Conservation (phyloP, 495 filamentous ascomycete genomes). For the Neurospora cerealis region DNA sequence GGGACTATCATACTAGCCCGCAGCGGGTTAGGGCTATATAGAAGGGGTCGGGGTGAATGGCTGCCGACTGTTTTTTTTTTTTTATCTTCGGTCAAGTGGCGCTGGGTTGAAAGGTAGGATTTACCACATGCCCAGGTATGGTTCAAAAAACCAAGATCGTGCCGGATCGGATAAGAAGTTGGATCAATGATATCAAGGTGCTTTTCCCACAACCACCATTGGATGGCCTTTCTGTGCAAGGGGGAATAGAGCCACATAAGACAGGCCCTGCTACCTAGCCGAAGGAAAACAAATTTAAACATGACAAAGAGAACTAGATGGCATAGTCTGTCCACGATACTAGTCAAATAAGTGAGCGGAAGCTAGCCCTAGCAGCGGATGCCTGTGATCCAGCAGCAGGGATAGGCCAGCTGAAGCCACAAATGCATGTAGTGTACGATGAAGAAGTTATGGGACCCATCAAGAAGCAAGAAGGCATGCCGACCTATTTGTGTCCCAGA, state of each 20-base stretch:
- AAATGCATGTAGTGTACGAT: neutral
- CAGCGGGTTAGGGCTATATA: neutral
- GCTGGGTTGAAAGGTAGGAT: neutral
- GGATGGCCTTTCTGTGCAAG: neutral
- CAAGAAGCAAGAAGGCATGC: neutral
- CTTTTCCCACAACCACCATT: neutral
- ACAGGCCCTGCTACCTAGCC: neutral
- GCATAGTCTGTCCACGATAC: neutral
- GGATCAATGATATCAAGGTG: neutral
- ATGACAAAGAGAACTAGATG: neutral
- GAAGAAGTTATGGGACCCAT: neutral
- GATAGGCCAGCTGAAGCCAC: neutral
- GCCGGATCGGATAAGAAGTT: neutral
- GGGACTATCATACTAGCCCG: neutral
- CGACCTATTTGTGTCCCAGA: neutral
- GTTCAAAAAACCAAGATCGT: neutral
- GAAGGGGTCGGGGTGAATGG: neutral
- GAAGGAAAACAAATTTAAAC: neutral
- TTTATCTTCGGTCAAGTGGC: neutral
- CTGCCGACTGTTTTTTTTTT: neutral
- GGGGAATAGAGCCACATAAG: neutral
- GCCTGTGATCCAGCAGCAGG: neutral
- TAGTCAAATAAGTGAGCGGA: neutral
- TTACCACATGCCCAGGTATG: neutral
- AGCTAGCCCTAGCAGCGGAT: neutral